phyloP scores from a whole-genome alignment of 1,139 yeast species.

The Hansenula lynferdii region DNA sequence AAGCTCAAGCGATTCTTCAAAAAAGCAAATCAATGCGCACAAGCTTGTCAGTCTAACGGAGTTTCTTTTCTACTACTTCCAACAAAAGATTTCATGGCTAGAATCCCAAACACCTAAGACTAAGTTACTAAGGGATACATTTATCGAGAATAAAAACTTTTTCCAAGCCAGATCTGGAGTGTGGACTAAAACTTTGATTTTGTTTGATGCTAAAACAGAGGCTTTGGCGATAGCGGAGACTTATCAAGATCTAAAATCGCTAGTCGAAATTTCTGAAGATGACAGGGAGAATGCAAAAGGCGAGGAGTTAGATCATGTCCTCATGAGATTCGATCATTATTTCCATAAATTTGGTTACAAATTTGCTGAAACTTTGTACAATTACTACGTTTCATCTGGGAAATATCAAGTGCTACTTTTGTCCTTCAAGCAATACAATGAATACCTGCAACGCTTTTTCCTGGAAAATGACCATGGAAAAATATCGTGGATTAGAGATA shows the following conservation, averaged over 20 bases:
- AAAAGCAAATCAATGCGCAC: slow-evolving; percentile 11
- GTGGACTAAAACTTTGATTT: slow-evolving; percentile 55
- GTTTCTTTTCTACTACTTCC: slow-evolving; percentile 29
- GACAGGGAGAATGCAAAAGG: slow-evolving; percentile 37
- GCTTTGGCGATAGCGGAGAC: slow-evolving; percentile 65
- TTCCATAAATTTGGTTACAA: slow-evolving; percentile 60
- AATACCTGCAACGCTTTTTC: slow-evolving; percentile 50
- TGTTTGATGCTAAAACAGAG: slow-evolving; percentile 41
- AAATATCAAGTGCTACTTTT: slow-evolving; percentile 51
- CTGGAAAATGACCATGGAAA: slow-evolving; percentile 43
- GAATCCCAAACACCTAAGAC: slow-evolving; percentile 19
- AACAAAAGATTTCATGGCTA: slow-evolving; percentile 29
- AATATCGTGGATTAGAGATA: slow-evolving; percentile 72
- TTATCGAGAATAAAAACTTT: slow-evolving; percentile 17
- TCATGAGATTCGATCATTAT: slow-evolving; percentile 42
- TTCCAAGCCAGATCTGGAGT: slow-evolving; percentile 28
- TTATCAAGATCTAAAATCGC: slow-evolving; percentile 59
- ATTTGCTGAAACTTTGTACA: slow-evolving; percentile 66
- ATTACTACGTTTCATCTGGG: slow-evolving; percentile 49
- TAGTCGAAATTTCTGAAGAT: slow-evolving; percentile 59
- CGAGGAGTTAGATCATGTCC: slow-evolving; percentile 25
- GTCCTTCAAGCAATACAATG: slow-evolving; percentile 51
- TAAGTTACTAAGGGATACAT: slow-evolving; percentile 20
- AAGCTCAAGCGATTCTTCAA: slow-evolving; percentile 6
- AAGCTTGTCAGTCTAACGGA: slow-evolving; percentile 27